Evolutionary conservation across 805 yeast species (phyloP), one percentile per base, ranked within the genome.

Genomic region (Debaryomyces tyrocola): DNA sequence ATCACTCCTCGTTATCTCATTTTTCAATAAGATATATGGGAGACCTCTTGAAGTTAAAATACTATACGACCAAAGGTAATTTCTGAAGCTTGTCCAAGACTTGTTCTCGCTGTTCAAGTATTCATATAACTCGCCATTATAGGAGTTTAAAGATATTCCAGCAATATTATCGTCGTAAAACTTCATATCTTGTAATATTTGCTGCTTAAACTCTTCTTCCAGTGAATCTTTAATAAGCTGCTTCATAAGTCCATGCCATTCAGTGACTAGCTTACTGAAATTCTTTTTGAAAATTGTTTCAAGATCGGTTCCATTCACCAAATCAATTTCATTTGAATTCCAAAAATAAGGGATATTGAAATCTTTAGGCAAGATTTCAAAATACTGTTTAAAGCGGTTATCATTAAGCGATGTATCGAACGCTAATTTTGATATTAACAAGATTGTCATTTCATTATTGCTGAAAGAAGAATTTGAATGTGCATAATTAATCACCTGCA

Each of bases 11-110:
- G 39, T 9, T 17, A 15, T 29, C 4, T 33, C 39, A 9, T 31
- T 18, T 17, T 33, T n/a, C 4, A 31, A 9, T 27, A 46, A 46
- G 6, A 46, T 15, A 38, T 37, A 41, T 10, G 49, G 49, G 41
- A 46, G 41, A 14, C 49, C 49, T 37, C 49, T 46, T 12, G 49
- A 46, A 21, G 43, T 33, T 20, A 41, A 36, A 37, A 46, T 41
- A 41, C 45, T 36, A 37, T 37, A 41, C 4, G 49, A 37, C 49
- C 49, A 46, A 31, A 46, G 37, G 18, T 46, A 46, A 37, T 21
- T 33, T 27, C 33, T 31, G 35, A 41, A 46, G 37, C 45, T 46
- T 20, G 42, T 29, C 49, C 49, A 46, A 17, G 43, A 41, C 14
- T 12, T 11, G 24, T 24, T 33, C 28, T 29, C 28, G 6, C 17